Conservation (phyloP, 1,139 yeast genomes). For the Taiozyma sp. region DNA sequence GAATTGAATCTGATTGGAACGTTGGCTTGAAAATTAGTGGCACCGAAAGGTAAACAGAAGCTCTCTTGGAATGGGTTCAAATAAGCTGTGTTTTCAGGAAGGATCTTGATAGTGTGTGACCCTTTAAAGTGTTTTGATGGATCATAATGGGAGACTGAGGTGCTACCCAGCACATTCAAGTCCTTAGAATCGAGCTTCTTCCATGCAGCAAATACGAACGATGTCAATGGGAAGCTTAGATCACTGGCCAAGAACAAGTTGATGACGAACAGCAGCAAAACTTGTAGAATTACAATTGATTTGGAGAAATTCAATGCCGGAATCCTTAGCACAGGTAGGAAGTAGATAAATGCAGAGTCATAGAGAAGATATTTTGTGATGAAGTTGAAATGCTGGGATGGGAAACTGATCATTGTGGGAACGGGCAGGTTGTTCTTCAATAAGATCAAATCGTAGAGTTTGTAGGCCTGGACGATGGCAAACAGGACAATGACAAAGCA, state of each 20-base stretch:
- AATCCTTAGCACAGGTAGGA: constrained; percentile 66
- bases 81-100: constrained; percentile 88
- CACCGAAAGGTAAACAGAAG: constrained; percentile 50
- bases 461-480: constrained; percentile 71
- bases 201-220: constrained; percentile 43
- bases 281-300: constrained; percentile 31
- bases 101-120: constrained; percentile 73
- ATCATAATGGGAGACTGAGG: constrained; percentile 40
- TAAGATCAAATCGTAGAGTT: constrained; percentile 61
- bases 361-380: constrained; percentile 63
- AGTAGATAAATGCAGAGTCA: constrained; percentile 67
- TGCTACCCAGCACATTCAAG: constrained; percentile 58
- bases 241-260: constrained; percentile 35
- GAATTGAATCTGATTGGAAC: constrained; percentile 83
- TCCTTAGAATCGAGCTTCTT: constrained; percentile 51
- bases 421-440: constrained; percentile 27
- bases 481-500: constrained; percentile 60
- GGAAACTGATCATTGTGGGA: constrained; percentile 28
- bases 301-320: constrained; percentile 59
- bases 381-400: constrained; percentile 50
- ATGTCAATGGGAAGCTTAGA: constrained; percentile 41
- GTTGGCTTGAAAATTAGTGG: constrained; percentile 27
- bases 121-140: constrained; percentile 78
- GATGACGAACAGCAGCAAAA: constrained; percentile 28
- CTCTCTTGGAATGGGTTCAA: constrained; percentile 70